Conservation (phyloP, 768 basidiomycete species). For the Gloeophyllum trabeum region DNA sequence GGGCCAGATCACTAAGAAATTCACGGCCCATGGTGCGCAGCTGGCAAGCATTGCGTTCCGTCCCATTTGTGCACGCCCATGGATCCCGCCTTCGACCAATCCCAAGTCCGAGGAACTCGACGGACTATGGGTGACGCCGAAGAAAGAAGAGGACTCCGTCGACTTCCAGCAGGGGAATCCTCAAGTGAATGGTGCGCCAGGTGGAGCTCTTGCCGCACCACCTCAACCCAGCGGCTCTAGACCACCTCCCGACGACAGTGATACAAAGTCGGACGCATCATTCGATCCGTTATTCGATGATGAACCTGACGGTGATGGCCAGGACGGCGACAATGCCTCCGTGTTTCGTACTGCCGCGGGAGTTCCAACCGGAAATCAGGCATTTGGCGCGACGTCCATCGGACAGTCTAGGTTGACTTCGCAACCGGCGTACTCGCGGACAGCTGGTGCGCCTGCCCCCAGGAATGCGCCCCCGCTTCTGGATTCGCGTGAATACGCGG, state of each 20-base stretch:
- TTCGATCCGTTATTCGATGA: slow-evolving; percentile 90
- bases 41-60: slow-evolving; percentile 72
- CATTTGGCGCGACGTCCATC: too few species aligned
- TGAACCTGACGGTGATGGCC: slow-evolving; percentile 56
- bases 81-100: slow-evolving; percentile 11
- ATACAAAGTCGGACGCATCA: slow-evolving; percentile 68
- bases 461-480: slow-evolving; percentile 73
- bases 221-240: slow-evolving; percentile 13
- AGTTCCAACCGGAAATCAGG: neutral
- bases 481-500: slow-evolving; percentile 42
- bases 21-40: slow-evolving; percentile 76
- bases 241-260: slow-evolving; percentile 30
- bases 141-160: neutral
- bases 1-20: slow-evolving; percentile 66
- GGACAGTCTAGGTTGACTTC: slow-evolving; percentile 10
- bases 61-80: slow-evolving; percentile 34
- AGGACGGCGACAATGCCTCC: slow-evolving; percentile 18
- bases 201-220: slow-evolving; percentile 8
- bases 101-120: neutral
- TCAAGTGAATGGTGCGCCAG: neutral
- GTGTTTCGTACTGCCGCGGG: neutral
- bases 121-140: too few species aligned
- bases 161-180: neutral
- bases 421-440: slow-evolving; percentile 2
- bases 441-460: slow-evolving; percentile 22